These are phyloP conservation scores for Trematosphaeria pertusa DNA, from an alignment of 2,329 filamentous ascomycete genomes.

Conservation along the genomic window DNA sequence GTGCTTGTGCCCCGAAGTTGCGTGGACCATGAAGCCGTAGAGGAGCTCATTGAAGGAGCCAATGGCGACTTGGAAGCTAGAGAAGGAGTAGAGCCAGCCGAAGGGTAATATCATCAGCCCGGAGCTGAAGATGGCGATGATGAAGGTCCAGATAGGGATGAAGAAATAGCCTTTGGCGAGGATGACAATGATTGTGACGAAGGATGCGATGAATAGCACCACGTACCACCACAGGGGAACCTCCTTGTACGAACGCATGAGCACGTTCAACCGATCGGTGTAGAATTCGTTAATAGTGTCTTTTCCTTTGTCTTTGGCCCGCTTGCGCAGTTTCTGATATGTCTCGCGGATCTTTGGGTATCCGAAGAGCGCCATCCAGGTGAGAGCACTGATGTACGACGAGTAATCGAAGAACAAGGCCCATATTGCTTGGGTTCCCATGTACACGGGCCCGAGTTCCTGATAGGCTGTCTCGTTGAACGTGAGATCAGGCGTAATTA, in stretches of 20 bases:
- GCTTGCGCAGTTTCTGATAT: conserved; percentile 51
- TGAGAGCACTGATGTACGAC: conserved; percentile 63
- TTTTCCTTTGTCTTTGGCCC: conserved; percentile 31
- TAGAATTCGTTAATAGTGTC: conserved; percentile 61
- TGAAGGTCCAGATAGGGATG: conserved; percentile 67
- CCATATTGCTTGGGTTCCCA: conserved; percentile 66
- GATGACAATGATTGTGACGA: conserved; percentile 60
- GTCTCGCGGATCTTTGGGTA: conserved; percentile 57
- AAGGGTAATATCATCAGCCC: conserved; percentile 64
- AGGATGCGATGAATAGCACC: conserved; percentile 57
- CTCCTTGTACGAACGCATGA: conserved; percentile 64
- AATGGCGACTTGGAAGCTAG: conserved; percentile 62
- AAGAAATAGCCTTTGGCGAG: conserved; percentile 61
- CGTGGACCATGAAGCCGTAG: conserved; percentile 66
- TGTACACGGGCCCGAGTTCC: conserved; percentile 62
- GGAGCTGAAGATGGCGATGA: conserved; percentile 63
- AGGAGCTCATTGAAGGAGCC: conserved; percentile 67
- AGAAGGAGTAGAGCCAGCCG: conserved; percentile 66
- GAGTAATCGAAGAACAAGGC: conserved; percentile 67
- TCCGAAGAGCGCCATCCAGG: conserved; percentile 66
- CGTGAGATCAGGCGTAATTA: conserved; percentile 53
- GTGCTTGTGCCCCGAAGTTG: conserved; percentile 56
- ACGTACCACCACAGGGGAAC: conserved; percentile 67
- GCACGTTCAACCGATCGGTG: conserved; percentile 64
- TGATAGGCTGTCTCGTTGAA: conserved; percentile 58